These are phyloP conservation scores for Pseudogymnoascus sp. DNA, from an alignment of 2,329 filamentous ascomycete species.

Conservation along the genomic window DNA sequence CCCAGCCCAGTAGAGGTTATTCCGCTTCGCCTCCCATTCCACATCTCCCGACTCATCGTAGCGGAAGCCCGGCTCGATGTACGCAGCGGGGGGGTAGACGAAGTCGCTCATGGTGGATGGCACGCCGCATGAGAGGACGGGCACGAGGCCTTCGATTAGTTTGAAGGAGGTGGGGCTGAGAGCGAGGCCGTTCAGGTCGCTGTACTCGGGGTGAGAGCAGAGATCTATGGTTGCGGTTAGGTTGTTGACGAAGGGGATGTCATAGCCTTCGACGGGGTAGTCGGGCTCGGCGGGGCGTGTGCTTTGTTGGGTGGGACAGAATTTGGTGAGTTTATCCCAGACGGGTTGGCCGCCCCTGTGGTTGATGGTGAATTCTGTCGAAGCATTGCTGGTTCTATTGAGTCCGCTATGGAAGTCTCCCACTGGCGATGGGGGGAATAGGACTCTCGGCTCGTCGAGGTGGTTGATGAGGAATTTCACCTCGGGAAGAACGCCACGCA, in stretches of 20 bases:
- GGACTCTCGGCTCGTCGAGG: constrained; percentile 41
- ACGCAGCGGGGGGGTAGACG: constrained; percentile 45
- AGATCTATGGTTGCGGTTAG: constrained; percentile 30
- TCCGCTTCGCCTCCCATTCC: constrained; percentile 43
- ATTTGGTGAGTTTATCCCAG: constrained; percentile 30
- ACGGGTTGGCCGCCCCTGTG: constrained; percentile 26
- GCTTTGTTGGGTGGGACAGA: constrained; percentile 21
- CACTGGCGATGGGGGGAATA: constrained; percentile 18
- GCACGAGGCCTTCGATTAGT: constrained; percentile 34
- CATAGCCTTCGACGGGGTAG: constrained; percentile 11
- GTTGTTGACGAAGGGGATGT: constrained; percentile 34
- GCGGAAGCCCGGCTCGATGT: constrained; percentile 36
- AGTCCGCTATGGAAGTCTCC: neutral
- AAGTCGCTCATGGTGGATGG: constrained; percentile 46
- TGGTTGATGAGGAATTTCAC: constrained; percentile 41
- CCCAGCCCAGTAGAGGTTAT: constrained; percentile 51
- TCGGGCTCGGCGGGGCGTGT: neutral
- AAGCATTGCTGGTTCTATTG: neutral
- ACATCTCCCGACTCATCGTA: constrained; percentile 39
- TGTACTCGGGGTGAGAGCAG: constrained; percentile 41
- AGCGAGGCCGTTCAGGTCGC: constrained; percentile 38
- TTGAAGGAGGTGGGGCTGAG: constrained; percentile 38
- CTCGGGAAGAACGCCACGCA: constrained; percentile 29
- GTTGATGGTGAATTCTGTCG: constrained; percentile 18
- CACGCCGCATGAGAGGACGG: constrained; percentile 39